Base-by-base conservation (phyloP, 1,139 yeast species). In the Geotrichum fermentans region DNA sequence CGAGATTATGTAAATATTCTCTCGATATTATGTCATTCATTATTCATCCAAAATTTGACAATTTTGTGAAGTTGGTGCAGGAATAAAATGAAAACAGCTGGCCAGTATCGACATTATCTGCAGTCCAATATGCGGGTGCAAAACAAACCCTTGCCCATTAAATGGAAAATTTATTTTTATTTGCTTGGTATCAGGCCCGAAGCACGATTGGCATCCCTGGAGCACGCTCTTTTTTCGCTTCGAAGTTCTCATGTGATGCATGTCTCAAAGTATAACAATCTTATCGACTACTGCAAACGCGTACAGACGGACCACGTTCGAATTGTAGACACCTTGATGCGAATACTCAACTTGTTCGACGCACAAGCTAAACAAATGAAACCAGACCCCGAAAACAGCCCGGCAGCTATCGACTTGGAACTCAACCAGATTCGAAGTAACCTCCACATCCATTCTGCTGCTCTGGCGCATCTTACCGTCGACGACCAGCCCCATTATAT, bases 131-230 rank as follows among this genome's bases (percentile, higher is more conserved):
- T n/a, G n/a, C n/a, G n/a, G n/a, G n/a, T n/a, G n/a, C n/a, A n/a
- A n/a, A n/a, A n/a, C n/a, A n/a, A n/a, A n/a, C n/a, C n/a, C n/a
- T n/a, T n/a, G n/a, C n/a, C n/a, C n/a, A n/a, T n/a, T n/a, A n/a
- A n/a, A n/a, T n/a, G n/a, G n/a, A n/a, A n/a, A n/a, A n/a, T n/a
- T n/a, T n/a, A n/a, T n/a, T n/a, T n/a, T n/a, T n/a, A n/a, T n/a
- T n/a, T n/a, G n/a, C n/a, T n/a, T n/a, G n/a, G n/a, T n/a, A n/a
- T n/a, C n/a, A n/a, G n/a, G n/a, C n/a, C n/a, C n/a, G n/a, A n/a
- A n/a, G 51, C 50, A 8, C 47, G 61, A 3, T 10, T 57, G n/a
- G 48, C 53, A 3, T 46, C 57, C 1, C 43, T 61, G 34, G 64
- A 61, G 40, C 58, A 56, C 41, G 42, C 48, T 11, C 14, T 50